phyloP scores from a whole-genome alignment of 169 alveolate genomes.

The Babesia ovis region DNA sequence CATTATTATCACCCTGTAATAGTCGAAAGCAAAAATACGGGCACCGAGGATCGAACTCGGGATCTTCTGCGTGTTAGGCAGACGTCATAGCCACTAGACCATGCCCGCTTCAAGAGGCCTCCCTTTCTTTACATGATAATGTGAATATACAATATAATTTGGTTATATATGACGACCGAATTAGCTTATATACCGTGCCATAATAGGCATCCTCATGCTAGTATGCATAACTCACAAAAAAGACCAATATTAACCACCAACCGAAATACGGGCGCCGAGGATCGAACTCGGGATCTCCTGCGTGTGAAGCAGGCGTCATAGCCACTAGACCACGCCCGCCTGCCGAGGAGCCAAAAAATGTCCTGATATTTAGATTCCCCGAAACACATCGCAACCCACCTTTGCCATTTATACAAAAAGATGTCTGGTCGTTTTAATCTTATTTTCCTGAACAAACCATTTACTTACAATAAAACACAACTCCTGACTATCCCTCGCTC shows the following conservation, averaged over 20 bases:
- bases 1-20: too few relatives aligned
- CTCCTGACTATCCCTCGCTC: conserved; percentile 24
- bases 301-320: conserved; percentile 89
- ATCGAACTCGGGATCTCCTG: conserved; percentile 90
- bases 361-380: neutral
- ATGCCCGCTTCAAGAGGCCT: conserved; percentile 80
- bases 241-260: too few relatives aligned
- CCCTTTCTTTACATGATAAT: neutral
- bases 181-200: too few relatives aligned
- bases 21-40: conserved; percentile 72
- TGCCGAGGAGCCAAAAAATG: neutral
- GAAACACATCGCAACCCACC: neutral
- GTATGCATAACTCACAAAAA: too few relatives aligned
- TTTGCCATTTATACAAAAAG: neutral
- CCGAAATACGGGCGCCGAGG: conserved; percentile 83
- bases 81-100: conserved; percentile 94
- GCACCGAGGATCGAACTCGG: conserved; percentile 94
- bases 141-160: too few relatives aligned
- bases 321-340: conserved; percentile 90
- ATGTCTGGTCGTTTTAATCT: conserved; percentile 31
- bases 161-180: too few relatives aligned
- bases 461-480: conserved; percentile 14
- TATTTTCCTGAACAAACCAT: neutral
- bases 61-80: conserved; percentile 92
- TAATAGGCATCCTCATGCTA: too few relatives aligned